A percentile compares a stretch with the other conserved stretches of the same genome.
phyloP scores from a whole-genome alignment of 2,329 filamentous ascomycete genomes.

The Epichloe baconii region DNA sequence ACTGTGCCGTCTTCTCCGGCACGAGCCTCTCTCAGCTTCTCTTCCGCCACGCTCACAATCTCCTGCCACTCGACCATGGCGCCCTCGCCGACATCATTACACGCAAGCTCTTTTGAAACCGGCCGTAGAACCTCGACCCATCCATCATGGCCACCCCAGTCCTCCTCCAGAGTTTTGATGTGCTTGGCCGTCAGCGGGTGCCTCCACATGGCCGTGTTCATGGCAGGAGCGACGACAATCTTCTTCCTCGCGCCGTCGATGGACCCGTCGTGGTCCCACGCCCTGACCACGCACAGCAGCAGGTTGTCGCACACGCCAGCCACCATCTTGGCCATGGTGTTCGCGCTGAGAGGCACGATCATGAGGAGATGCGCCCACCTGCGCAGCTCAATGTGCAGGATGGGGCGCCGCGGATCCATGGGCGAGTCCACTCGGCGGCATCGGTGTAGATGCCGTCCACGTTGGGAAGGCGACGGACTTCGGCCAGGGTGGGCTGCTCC shows the following conservation, averaged over 20 bases:
- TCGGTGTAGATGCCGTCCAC: conserved; percentile 76
- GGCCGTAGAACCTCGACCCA: conserved; percentile 58
- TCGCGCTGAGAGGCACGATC: conserved; percentile 71
- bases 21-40: conserved; percentile 38
- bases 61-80: conserved; percentile 73
- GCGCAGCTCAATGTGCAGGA: conserved; percentile 82
- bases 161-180: conserved; percentile 52
- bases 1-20: conserved; percentile 1
- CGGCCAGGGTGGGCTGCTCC: conserved; percentile 60
- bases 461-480: conserved; percentile 47
- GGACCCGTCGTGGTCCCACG: conserved; percentile 69
- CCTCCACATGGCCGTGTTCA: conserved; percentile 86
- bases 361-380: conserved; percentile 67
- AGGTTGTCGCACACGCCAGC: conserved; percentile 68
- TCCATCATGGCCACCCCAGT: conserved; percentile 49
- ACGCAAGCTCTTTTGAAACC: conserved; percentile 63
- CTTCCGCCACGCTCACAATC: conserved; percentile 54
- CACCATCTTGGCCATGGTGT: conserved; percentile 73
- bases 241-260: conserved; percentile 43
- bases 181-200: conserved; percentile 72
- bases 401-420: conserved; percentile 69
- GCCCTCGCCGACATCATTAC: conserved; percentile 70
- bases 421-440: conserved; percentile 67
- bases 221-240: conserved; percentile 66
- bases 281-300: conserved; percentile 59